These are phyloP conservation scores for Fusarium verrucosum DNA, from an alignment of 2,329 filamentous ascomycete species.

Conservation along the genomic window DNA sequence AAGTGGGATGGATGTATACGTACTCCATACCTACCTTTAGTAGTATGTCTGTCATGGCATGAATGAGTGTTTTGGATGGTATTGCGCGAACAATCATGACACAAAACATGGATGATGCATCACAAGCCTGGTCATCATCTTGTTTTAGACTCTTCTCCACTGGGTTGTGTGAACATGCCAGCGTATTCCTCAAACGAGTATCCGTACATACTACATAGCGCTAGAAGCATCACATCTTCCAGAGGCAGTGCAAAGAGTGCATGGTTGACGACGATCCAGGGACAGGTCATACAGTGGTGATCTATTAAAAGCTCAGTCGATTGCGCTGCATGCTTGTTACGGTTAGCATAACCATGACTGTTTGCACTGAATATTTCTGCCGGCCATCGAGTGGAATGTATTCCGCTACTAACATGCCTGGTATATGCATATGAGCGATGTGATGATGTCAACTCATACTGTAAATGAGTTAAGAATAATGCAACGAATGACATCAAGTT, in stretches of 20 bases:
- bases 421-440: background rate
- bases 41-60: background rate
- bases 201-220: too few species aligned
- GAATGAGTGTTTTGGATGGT: background rate
- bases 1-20: conserved; percentile 20
- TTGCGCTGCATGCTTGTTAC: background rate
- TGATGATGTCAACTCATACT: background rate
- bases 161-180: background rate
- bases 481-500: background rate
- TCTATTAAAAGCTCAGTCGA: conserved; percentile 28
- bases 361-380: background rate
- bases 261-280: conserved; percentile 20
- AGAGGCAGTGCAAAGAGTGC: conserved; percentile 32
- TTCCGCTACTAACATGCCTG: background rate
- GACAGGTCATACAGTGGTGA: conserved; percentile 2
- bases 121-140: background rate
- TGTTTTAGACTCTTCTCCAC: conserved; percentile 6
- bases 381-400: conserved; percentile 1
- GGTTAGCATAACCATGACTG: background rate
- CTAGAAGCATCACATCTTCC: conserved; percentile 27
- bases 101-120: background rate
- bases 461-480: background rate
- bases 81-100: conserved; percentile 6
- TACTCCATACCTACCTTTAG: too few species aligned
- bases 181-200: background rate